These are phyloP conservation scores for Alopecurus myosuroides DNA, from an alignment of 176 grass and related monocot species.

Conservation along the genomic window DNA sequence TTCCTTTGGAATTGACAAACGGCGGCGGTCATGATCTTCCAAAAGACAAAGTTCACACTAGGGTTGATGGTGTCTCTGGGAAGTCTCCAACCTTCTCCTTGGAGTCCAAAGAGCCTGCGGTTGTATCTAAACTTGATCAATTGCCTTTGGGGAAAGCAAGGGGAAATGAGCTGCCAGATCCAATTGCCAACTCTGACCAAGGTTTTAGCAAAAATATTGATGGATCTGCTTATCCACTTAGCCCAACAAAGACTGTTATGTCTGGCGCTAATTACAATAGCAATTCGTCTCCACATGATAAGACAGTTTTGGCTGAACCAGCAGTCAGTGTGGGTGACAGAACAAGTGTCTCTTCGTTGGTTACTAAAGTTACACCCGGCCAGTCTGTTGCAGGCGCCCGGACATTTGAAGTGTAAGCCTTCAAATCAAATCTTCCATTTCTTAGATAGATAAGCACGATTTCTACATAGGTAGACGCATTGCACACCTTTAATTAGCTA, in stretches of 20 bases:
- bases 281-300: conserved; percentile 27
- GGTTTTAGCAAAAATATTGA: conserved; percentile 28
- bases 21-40: conserved; percentile 6
- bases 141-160: conserved; percentile 32
- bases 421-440: conserved; percentile 18
- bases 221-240: conserved; percentile 35
- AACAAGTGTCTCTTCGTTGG: conserved; percentile 35
- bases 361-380: conserved; percentile 34
- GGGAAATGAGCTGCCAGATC: conserved; percentile 20
- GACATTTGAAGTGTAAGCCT: conserved; percentile 49
- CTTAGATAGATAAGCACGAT: not conserved
- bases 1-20: conserved; percentile 33
- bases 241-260: conserved; percentile 1
- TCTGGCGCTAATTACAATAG: conserved; percentile 2
- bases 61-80: conserved; percentile 10
- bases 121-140: conserved; percentile 26
- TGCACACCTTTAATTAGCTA: not conserved
- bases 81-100: conserved; percentile 36
- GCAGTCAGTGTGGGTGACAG: conserved; percentile 26
- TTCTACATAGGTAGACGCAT: not conserved
- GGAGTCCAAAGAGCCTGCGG: conserved; percentile 23
- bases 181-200: conserved; percentile 7
- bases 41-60: conserved; percentile 6
- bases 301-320: conserved; percentile 33
- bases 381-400: conserved; percentile 30